Evolutionary conservation across 371 early-diverging fungal genomes (phyloP).

Genomic region (Apophysomyces elegans): DNA sequence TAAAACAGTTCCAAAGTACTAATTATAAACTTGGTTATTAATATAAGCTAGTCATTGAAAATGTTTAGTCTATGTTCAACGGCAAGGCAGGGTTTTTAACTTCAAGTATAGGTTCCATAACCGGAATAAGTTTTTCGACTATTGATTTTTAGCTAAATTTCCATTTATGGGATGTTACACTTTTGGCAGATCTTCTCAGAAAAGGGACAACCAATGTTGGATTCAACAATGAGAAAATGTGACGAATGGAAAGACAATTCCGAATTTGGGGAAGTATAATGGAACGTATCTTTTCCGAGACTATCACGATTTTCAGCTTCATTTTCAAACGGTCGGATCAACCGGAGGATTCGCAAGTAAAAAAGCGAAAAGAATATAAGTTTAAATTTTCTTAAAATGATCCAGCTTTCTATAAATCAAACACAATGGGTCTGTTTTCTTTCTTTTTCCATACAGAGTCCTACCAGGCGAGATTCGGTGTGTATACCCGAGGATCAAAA

Average conservation of each 20-base stretch:
- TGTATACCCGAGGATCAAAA: conserved; percentile 4
- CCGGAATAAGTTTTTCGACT: no score
- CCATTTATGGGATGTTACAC: no score
- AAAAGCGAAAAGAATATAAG: background rate
- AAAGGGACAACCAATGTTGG: no score
- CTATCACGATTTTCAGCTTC: no score
- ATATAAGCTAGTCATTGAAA: no score
- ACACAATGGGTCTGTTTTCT: background rate
- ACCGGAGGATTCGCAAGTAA: conserved; percentile 4
- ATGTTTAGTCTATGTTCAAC: no score
- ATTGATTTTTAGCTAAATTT: no score
- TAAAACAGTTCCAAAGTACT: no score
- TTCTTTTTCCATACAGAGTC: background rate
- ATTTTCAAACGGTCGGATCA: conserved; percentile 2
- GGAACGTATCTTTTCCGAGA: background rate
- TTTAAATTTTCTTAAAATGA: background rate
- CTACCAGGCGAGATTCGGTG: conserved; percentile 3
- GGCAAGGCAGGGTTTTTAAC: no score
- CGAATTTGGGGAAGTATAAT: background rate
- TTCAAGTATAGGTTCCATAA: no score
- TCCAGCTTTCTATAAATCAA: background rate
- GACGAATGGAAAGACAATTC: background rate
- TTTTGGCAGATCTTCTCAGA: no score
- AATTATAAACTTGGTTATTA: no score
- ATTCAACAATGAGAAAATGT: background rate